Evolutionary conservation across 345 rosid genomes (phyloP).

Genomic region (Pistacia integerrima): DNA sequence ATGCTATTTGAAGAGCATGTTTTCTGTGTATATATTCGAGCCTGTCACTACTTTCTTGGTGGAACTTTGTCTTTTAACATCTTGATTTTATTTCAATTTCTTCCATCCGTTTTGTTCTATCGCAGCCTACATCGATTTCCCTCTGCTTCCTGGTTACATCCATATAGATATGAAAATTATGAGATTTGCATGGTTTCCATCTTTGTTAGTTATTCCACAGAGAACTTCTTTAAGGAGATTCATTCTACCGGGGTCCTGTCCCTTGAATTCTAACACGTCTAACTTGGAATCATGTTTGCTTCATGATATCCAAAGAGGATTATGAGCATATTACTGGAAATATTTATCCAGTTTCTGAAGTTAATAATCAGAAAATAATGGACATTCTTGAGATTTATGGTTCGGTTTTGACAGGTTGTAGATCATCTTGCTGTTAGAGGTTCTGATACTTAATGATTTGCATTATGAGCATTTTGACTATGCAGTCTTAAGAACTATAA

Average conservation of each 20-base stretch:
- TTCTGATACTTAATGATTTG: too few relatives aligned
- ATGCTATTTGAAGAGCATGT: neutral
- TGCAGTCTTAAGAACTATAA: too few relatives aligned
- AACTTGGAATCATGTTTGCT: neutral
- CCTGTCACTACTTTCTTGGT: neutral
- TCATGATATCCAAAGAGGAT: neutral
- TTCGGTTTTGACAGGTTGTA: neutral
- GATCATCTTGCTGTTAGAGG: too few relatives aligned
- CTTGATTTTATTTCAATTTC: neutral
- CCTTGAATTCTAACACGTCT: neutral
- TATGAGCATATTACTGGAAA: neutral
- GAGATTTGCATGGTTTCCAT: neutral
- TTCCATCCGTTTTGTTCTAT: neutral
- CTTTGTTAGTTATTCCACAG: neutral
- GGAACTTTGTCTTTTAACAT: neutral
- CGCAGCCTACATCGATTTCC: neutral
- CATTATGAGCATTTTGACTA: too few relatives aligned
- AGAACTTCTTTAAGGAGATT: neutral
- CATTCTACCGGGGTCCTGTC: neutral
- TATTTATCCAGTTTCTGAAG: neutral
- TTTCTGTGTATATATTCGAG: neutral
- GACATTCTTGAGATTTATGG: neutral
- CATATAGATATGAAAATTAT: neutral
- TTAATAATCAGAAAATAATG: neutral
- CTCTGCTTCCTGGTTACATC: neutral